Evolutionary conservation across 352 stramenopile species (phyloP).

Genomic region (Elongisporangium prolatum): DNA sequence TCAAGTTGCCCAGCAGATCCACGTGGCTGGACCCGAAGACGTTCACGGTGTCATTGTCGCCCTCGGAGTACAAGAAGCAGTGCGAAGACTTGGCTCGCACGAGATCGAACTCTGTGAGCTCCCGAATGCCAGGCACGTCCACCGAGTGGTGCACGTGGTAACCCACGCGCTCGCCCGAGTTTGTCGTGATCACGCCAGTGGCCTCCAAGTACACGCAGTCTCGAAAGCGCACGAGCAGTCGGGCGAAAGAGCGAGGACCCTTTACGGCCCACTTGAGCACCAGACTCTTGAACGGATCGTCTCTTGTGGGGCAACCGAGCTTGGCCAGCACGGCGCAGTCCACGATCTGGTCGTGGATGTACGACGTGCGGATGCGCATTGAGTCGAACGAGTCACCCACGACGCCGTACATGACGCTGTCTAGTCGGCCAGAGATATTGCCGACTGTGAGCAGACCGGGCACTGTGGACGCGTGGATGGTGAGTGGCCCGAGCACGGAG

Average conservation of each 20-base stretch:
- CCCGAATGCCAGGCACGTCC: conserved; percentile 3
- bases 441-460: neutral
- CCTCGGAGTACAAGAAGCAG: conserved; percentile 5
- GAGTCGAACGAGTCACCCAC: conserved; percentile 10
- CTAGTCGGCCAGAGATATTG: conserved; percentile 7
- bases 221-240: neutral
- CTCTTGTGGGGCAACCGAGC: neutral
- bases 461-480: neutral
- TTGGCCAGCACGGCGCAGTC: conserved; percentile 9
- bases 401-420: conserved; percentile 14
- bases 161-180: conserved; percentile 4
- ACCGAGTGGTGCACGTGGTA: conserved; percentile 9
- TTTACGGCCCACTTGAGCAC: conserved; percentile 21
- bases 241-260: neutral
- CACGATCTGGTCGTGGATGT: conserved; percentile 13
- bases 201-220: conserved; percentile 8
- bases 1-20: conserved; percentile 10
- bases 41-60: neutral
- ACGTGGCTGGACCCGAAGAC: conserved; percentile 5
- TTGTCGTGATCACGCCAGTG: conserved; percentile 1
- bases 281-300: conserved; percentile 18
- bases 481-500: neutral
- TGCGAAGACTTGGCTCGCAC: conserved; percentile 5
- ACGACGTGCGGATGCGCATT: conserved; percentile 15
- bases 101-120: conserved; percentile 3